Conservation (phyloP, 768 basidiomycete genomes). For the Termitomyces sp. region DNA sequence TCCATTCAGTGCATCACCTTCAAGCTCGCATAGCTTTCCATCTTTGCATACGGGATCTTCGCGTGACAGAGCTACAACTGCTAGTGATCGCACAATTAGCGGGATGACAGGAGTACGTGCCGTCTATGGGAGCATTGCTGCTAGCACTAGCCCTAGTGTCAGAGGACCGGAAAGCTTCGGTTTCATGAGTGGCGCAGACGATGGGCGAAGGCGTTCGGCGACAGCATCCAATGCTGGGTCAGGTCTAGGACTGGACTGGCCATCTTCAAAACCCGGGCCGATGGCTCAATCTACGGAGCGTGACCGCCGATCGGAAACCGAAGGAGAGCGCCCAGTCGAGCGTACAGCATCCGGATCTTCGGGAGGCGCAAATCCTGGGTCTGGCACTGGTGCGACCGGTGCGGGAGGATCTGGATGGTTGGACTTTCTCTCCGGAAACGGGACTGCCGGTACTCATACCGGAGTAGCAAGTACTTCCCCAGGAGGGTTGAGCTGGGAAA, state of each 20-base stretch:
- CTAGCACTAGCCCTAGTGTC: neutral
- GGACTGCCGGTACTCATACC: neutral
- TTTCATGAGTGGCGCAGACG: neutral
- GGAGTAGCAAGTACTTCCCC: neutral
- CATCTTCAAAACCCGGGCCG: neutral
- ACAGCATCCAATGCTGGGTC: neutral
- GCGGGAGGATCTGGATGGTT: constrained; percentile 6
- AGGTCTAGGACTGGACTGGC: constrained; percentile 3
- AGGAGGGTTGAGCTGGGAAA: constrained; percentile 8
- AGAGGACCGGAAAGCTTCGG: neutral
- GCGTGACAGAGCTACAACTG: neutral
- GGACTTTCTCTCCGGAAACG: constrained; percentile 8
- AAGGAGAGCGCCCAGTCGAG: neutral
- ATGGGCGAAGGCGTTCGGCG: constrained; percentile 3
- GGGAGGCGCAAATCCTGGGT: neutral
- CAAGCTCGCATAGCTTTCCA: neutral
- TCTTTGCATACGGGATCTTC: neutral
- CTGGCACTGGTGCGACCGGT: neutral
- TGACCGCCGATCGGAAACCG: neutral
- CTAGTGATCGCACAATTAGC: neutral
- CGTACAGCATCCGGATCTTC: constrained; percentile 4
- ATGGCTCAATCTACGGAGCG: neutral
- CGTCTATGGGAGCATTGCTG: constrained; percentile 1
- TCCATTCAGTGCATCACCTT: neutral
- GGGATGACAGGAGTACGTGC: neutral